Evolutionary conservation across 768 basidiomycete species (phyloP).

Genomic region (Fomitopsis serialis): DNA sequence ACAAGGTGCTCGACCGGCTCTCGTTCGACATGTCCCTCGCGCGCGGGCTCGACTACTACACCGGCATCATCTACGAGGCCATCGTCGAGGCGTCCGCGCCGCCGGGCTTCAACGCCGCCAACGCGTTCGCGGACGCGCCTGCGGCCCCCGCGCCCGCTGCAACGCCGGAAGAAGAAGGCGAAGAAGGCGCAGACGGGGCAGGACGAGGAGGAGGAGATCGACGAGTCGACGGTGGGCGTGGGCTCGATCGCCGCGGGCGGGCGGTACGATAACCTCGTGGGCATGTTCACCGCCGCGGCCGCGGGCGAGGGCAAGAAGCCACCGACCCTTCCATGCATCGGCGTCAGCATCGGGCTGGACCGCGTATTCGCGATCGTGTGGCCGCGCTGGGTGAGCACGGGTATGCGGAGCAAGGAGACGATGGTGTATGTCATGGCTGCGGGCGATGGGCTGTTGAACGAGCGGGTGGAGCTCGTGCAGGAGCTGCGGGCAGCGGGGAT

Average conservation of each 20-base stretch:
- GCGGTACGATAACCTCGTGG: conserved; percentile 92
- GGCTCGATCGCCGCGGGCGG: conserved; percentile 99
- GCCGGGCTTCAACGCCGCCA: conserved; percentile 62
- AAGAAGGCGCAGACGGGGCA: conserved; percentile 37
- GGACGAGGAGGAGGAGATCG: conserved; percentile 71
- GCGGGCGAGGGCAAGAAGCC: conserved; percentile 70
- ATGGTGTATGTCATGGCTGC: conserved; percentile 92
- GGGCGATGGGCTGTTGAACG: conserved; percentile 82
- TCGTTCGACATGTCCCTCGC: conserved; percentile 97
- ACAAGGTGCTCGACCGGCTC: conserved; percentile 75
- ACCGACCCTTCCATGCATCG: conserved; percentile 77
- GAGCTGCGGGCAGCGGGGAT: conserved; percentile 84
- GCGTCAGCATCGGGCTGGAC: conserved; percentile 90
- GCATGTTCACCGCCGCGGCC: conserved; percentile 82
- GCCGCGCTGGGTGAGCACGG: conserved; percentile 77
- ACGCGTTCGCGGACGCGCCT: conserved; percentile 38
- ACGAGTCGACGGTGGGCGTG: conserved; percentile 91
- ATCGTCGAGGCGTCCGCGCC: conserved; percentile 92
- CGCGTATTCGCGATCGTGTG: conserved; percentile 88
- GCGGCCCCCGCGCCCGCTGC: conserved; percentile 25
- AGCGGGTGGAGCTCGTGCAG: conserved; percentile 75
- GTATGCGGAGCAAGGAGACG: conserved; percentile 83
- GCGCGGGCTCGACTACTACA: conserved; percentile 98
- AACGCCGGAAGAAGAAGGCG: conserved; percentile 34
- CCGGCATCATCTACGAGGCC: conserved; percentile 97